phyloP scores from a whole-genome alignment of 495 filamentous ascomycete species.

The Astrothelium macrocarpum region DNA sequence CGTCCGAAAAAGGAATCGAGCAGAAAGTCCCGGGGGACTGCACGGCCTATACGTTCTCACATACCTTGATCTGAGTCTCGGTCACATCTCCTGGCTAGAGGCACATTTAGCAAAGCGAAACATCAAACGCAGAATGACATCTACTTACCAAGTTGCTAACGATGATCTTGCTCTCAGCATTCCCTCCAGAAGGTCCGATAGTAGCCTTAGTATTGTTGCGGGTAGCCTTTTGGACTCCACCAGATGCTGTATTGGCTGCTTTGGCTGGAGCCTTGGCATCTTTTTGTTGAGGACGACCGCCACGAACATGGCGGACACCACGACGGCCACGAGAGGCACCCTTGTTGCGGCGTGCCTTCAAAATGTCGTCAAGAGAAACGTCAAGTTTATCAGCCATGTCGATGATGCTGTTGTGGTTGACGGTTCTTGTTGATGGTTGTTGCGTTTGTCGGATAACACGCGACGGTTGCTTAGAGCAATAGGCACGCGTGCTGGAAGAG shows the following conservation, averaged over 20 bases:
- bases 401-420: too few species aligned
- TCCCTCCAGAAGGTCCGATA: conserved; percentile 46
- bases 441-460: not conserved
- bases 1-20: not conserved
- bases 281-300: too few species aligned
- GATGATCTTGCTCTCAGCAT: conserved; percentile 84
- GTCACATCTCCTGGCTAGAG: conserved; percentile 82
- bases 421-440: not conserved
- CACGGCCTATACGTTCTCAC: conserved; percentile 39
- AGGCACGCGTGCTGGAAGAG: not conserved
- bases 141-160: conserved; percentile 88
- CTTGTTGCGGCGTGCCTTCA: conserved; percentile 60
- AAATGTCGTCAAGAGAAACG: conserved; percentile 90
- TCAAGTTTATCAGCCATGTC: conserved; percentile 88
- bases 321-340: conserved; percentile 36
- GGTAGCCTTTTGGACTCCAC: conserved; percentile 47
- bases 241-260: conserved; percentile 75
- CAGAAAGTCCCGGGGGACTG: not conserved
- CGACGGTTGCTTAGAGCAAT: not conserved
- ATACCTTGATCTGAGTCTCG: conserved; percentile 98
- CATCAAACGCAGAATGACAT: conserved; percentile 3
- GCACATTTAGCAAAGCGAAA: conserved; percentile 39
- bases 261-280: conserved; percentile 77
- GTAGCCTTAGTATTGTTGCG: conserved; percentile 33
- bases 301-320: conserved; percentile 40